phyloP scores from a whole-genome alignment of 139 green algal genomes.

The Volvox africanus region DNA sequence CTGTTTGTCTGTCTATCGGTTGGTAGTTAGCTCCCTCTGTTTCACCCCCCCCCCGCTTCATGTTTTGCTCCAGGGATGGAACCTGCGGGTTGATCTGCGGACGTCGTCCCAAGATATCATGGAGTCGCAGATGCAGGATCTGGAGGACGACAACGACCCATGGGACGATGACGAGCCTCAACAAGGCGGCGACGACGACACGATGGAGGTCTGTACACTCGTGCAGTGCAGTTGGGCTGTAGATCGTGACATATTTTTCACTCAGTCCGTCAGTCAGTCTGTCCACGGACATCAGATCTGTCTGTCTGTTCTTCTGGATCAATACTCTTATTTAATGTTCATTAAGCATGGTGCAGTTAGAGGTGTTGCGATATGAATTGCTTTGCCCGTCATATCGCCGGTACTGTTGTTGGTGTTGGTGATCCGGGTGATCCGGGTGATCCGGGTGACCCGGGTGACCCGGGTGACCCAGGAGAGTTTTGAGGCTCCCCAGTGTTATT shows the following conservation, averaged over 20 bases:
- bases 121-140: constrained; percentile 32
- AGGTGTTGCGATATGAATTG: background rate
- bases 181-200: background rate
- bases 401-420: too few species aligned
- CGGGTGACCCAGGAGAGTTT: too few species aligned
- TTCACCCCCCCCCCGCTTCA: background rate
- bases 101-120: background rate
- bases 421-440: too few species aligned
- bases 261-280: too few species aligned
- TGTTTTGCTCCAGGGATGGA: background rate
- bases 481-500: background rate
- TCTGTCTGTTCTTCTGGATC: too few species aligned
- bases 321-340: too few species aligned
- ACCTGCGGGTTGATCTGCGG: constrained; percentile 17
- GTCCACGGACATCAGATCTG: too few species aligned
- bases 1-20: background rate
- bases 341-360: background rate
- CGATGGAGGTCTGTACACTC: background rate
- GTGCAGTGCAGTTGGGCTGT: too few species aligned
- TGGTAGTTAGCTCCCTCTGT: background rate
- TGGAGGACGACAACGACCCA: constrained; percentile 44
- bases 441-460: background rate
- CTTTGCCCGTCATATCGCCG: background rate
- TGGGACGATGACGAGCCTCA: constrained; percentile 40
- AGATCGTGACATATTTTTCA: too few species aligned